These are phyloP conservation scores for Passiflora organensis DNA, from an alignment of 345 rosid species.

Conservation along the genomic window DNA sequence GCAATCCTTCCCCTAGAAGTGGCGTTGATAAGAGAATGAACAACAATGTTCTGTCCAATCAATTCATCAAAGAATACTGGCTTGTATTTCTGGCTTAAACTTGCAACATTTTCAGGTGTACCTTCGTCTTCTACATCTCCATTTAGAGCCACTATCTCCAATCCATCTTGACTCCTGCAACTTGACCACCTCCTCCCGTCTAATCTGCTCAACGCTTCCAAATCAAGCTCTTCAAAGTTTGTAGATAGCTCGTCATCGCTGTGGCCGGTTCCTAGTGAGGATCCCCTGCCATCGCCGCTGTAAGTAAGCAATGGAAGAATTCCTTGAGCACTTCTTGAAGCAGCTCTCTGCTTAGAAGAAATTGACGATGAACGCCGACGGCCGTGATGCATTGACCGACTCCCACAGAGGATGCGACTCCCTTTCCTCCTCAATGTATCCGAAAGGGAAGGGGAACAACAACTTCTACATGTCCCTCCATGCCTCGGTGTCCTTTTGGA, in stretches of 20 bases:
- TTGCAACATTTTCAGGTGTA: constrained; percentile 49
- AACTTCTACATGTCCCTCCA: constrained; percentile 63
- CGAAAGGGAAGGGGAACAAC: constrained; percentile 87
- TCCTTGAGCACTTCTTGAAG: constrained; percentile 62
- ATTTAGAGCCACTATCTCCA: constrained; percentile 51
- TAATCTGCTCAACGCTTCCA: constrained; percentile 96
- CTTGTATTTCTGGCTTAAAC: constrained; percentile 84
- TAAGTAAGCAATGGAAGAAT: constrained; percentile 72
- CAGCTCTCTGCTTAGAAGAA: constrained; percentile 37
- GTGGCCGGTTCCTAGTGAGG: constrained; percentile 61
- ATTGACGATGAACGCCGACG: constrained; percentile 44
- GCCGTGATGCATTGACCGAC: constrained; percentile 51
- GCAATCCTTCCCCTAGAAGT: constrained; percentile 73
- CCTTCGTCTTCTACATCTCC: constrained; percentile 69
- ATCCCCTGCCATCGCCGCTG: constrained; percentile 60
- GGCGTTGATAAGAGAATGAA: constrained; percentile 74
- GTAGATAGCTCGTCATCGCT: constrained; percentile 93
- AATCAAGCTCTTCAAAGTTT: constrained; percentile 85
- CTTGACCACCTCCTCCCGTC: constrained; percentile 98
- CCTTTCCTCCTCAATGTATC: constrained; percentile 87
- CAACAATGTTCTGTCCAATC: constrained; percentile 88
- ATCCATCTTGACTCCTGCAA: constrained; percentile 83
- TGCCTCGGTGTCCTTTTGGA: constrained; percentile 70
- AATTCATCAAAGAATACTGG: constrained; percentile 79
- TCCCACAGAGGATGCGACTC: constrained; percentile 73